Conservation (phyloP, 768 basidiomycete species). For the Boletus rubescentipes region DNA sequence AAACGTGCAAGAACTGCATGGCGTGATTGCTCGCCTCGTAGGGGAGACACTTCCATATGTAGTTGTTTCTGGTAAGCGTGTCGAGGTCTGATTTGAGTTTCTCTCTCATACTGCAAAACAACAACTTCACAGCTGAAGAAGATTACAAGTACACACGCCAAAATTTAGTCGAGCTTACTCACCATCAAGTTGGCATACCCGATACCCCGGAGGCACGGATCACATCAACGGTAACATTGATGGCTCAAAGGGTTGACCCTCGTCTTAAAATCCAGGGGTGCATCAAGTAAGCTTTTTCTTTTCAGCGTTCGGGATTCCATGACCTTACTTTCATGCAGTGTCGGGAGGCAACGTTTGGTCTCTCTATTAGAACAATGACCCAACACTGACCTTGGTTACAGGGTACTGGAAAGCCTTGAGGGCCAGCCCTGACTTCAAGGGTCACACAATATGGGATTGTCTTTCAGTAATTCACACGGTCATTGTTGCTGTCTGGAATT, state of each 20-base stretch:
- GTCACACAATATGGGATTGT: background rate
- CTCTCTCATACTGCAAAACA: background rate
- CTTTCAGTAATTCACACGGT: background rate
- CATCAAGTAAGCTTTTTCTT: background rate
- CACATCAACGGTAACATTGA: background rate
- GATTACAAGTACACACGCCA: background rate
- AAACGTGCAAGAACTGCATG: background rate
- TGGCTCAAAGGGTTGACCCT: background rate
- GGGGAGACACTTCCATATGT: background rate
- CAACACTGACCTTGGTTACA: background rate
- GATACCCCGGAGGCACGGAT: background rate
- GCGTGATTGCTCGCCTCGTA: background rate
- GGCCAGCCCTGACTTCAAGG: background rate
- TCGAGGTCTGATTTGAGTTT: background rate
- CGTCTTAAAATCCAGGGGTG: background rate
- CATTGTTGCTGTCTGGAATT: background rate
- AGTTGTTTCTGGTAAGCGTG: background rate
- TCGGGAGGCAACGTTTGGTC: background rate
- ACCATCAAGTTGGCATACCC: background rate
- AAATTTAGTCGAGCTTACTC: background rate
- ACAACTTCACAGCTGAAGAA: background rate
- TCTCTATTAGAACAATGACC: background rate
- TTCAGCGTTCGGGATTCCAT: background rate
- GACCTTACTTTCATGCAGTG: background rate
- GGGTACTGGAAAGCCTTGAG: conserved; percentile 1